phyloP scores from a whole-genome alignment of 2,329 filamentous ascomycete genomes.

The Exophiala xenobiotica region DNA sequence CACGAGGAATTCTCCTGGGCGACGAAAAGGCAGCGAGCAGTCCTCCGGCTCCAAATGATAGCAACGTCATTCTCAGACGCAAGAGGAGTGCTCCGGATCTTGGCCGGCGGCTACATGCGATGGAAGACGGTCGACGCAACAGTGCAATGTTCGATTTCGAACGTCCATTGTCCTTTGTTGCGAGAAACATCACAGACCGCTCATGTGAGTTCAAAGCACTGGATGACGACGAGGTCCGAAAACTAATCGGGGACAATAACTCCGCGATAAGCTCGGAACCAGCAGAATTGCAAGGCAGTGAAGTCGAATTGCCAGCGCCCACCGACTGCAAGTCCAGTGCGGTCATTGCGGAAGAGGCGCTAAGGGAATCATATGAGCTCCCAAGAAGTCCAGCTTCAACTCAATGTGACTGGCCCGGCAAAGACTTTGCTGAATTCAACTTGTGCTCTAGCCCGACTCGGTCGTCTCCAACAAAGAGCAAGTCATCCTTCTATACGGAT shows the following conservation, averaged over 20 bases:
- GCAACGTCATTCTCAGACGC: slow-evolving; percentile 2
- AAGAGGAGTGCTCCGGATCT: slow-evolving; percentile 18
- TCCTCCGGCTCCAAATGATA: background rate
- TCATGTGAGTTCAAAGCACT: background rate
- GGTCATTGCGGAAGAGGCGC: background rate
- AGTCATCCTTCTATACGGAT: background rate
- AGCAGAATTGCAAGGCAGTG: slow-evolving; percentile 16
- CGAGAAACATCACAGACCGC: slow-evolving; percentile 14
- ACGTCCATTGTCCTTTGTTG: slow-evolving; percentile 6
- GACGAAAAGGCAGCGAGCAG: background rate
- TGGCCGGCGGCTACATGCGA: slow-evolving; percentile 1
- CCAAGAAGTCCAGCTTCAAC: background rate
- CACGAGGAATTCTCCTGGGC: slow-evolving; percentile 20
- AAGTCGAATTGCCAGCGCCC: background rate
- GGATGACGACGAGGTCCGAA: slow-evolving; percentile 10
- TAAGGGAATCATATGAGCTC: background rate
- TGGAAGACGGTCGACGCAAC: slow-evolving; percentile 9
- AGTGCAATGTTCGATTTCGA: slow-evolving; percentile 12
- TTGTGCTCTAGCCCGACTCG: background rate
- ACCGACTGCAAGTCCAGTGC: background rate
- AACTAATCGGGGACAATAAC: slow-evolving; percentile 5
- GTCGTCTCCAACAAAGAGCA: background rate
- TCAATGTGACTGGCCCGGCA: slow-evolving; percentile 22
- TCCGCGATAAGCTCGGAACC: slow-evolving; percentile 3
- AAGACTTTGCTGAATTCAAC: slow-evolving; percentile 23